Percentiles rank a stretch among this genome's conserved stretches.
phyloP scores from a whole-genome alignment of 2,329 filamentous ascomycete genomes.

The Cladorrhinum sp. region DNA sequence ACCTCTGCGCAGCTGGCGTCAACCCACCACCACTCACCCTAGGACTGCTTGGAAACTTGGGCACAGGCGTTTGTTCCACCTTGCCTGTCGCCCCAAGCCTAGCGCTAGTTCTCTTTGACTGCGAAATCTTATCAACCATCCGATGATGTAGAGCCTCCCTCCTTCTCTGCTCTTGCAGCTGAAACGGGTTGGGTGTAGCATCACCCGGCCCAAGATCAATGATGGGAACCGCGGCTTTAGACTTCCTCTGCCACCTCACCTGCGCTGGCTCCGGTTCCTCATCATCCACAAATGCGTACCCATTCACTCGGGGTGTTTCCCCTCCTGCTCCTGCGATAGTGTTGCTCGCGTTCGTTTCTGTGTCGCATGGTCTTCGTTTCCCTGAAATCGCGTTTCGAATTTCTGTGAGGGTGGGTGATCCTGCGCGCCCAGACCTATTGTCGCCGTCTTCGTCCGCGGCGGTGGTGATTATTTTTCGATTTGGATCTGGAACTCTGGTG shows the following conservation, averaged over 20 bases:
- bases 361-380: conserved; percentile 58
- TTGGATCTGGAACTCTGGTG: conserved; percentile 66
- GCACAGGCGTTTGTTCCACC: conserved; percentile 58
- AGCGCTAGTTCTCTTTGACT: conserved; percentile 63
- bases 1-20: conserved; percentile 70
- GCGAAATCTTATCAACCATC: conserved; percentile 79
- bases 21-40: conserved; percentile 50
- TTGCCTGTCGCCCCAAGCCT: conserved; percentile 59
- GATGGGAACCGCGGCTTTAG: conserved; percentile 20
- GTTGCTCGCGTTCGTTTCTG: conserved; percentile 53
- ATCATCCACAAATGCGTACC: conserved; percentile 91
- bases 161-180: conserved; percentile 68
- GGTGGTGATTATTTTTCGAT: conserved; percentile 12
- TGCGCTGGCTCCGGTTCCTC: conserved; percentile 54
- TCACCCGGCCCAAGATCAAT: conserved; percentile 59
- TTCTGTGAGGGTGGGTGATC: conserved; percentile 80
- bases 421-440: conserved; percentile 48
- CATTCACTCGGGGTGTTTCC: conserved; percentile 87
- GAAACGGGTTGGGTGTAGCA: conserved; percentile 74
- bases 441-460: conserved; percentile 21
- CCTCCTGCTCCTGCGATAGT: conserved; percentile 44
- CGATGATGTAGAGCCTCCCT: conserved; percentile 80
- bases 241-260: conserved; percentile 6
- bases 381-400: conserved; percentile 82
- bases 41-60: conserved; percentile 66